Evolutionary conservation across 2,329 filamentous ascomycete species (phyloP), one percentile per base, ranked within the genome.

Genomic region (Metarhizium brunneum): DNA sequence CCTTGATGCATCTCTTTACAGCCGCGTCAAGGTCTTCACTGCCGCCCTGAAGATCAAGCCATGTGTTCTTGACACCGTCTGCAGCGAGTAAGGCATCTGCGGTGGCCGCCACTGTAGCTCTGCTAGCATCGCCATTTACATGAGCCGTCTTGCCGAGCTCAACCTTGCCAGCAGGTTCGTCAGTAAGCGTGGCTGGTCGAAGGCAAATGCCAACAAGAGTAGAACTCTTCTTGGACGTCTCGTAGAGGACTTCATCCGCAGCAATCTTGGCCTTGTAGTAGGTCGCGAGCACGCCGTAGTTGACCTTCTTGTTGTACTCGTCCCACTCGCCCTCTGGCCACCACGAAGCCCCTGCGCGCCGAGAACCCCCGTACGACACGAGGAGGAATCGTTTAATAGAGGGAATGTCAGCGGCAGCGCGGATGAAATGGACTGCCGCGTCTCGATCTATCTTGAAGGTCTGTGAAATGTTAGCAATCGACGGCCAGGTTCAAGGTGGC

Each of bases 201-300:
- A 86, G 70, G 63, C 73, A 68, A 61, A 85, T 77, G 55, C 73
- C 78, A 2, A 73, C 71, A 36, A 84, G 73, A 16, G 67, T 69
- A 0, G 60, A 40, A 47, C 68, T 69, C 65, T 71, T 68, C 61
- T 72, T 72, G 38, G 73, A 73, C 11, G 74, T 72, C 49, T 74
- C 70, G 63, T 81, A 80, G 4, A 84, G 70, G 2, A 70, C 74
- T 67, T 83, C 78, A 64, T 86, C 83, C 7, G 82, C 80, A 6
- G 73, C 79, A 16, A 85, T 64, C 68, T 86, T 86, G 59, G 83
- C 82, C 64, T 79, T 69, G 68, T 79, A 83, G 68, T 86, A 86
- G 49, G 69, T 71, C 25, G 77, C 71, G 20, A 85, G 68, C 6
- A 58, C 43, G 50, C 69, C 69, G 48, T 68, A 59, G 66, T 73